phyloP scores from a whole-genome alignment of 2,329 filamentous ascomycete genomes.

The Xylariomycetidae sp. region DNA sequence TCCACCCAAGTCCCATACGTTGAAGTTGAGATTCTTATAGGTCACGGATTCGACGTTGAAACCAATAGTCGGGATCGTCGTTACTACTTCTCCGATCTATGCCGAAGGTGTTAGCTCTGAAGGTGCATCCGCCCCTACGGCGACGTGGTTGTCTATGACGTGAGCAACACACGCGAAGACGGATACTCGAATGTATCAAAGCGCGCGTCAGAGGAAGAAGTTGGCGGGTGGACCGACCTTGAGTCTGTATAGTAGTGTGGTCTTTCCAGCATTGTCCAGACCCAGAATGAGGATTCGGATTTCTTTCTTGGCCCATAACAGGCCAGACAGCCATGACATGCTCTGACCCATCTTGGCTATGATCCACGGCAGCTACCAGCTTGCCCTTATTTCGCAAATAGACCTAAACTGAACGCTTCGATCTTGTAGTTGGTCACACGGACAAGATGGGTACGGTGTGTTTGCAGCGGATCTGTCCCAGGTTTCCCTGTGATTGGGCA shows the following conservation, averaged over 20 bases:
- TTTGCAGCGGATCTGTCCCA: no score
- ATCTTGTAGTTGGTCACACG: no score
- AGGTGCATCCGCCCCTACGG: no score
- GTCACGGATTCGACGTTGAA: conserved; percentile 99
- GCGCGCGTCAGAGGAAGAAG: conserved; percentile 1
- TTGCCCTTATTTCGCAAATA: no score
- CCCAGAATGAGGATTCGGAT: conserved; percentile 93
- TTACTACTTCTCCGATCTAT: conserved; percentile 96
- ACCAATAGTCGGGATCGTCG: conserved; percentile 97
- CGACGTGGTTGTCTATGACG: no score
- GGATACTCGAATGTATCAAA: background rate
- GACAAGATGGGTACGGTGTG: no score
- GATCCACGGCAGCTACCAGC: no score
- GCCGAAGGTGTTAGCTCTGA: no score
- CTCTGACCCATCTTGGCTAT: conserved; percentile 53
- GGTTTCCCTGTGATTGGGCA: no score
- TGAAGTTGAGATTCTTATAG: conserved; percentile 98
- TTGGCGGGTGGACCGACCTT: conserved; percentile 64
- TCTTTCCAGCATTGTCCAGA: conserved; percentile 97
- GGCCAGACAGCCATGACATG: conserved; percentile 63
- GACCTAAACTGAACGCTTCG: no score
- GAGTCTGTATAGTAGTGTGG: conserved; percentile 88
- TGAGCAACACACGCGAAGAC: background rate
- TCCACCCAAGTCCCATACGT: conserved; percentile 96
- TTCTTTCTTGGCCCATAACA: conserved; percentile 93